Base-by-base conservation (phyloP, 2,329 filamentous ascomycete species). In the Trichoderma brevicompactum region DNA sequence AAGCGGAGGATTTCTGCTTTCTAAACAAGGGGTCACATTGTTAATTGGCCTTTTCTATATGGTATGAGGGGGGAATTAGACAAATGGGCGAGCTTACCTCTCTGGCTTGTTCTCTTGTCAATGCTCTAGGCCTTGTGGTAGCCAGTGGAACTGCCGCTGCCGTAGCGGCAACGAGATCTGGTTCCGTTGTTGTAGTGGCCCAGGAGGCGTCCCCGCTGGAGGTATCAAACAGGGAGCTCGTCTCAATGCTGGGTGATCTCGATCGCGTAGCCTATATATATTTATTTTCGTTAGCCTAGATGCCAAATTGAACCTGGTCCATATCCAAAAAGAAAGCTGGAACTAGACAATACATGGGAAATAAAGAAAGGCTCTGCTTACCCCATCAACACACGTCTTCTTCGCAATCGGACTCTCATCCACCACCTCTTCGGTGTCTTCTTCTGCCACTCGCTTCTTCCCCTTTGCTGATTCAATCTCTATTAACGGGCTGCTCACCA, bases 1-100 rank as follows among this genome's bases (percentile, higher is more conserved):
- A 92, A 82, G 59, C 84, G 84, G 50, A 93, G 80, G 55, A 87
- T 85, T 72, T 90, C 85, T 19, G 87, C 88, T 77, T 85, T 84
- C 83, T 90, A 55, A 7, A 40, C 1, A 23, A 48, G 15, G 19
- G 8, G 19, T 12, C 13, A n/a, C 13, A 2, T 7, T 17, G 13
- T 60, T 17, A 60, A 13, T 48, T 17, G 2, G 12, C 2, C 8
- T 40, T 8, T n/a, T 40, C 12, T 15, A n/a, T 13, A 23, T 15
- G 34, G 8, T 10, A 34, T 15, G n/a, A 32, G 4, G 15, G 13
- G n/a, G 40, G 44, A 10, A n/a, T n/a, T n/a, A n/a, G 13, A 48
- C 7, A 38, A 28, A 41, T 43, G 13, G 38, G 32, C 2, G 17
- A 52, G 50, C 77, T 52, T 75, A 85, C 83, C 78, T 82, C 78